Base-by-base conservation (phyloP, 306 rosid genomes). In the barrel medic (Medicago truncatula) region DNA sequence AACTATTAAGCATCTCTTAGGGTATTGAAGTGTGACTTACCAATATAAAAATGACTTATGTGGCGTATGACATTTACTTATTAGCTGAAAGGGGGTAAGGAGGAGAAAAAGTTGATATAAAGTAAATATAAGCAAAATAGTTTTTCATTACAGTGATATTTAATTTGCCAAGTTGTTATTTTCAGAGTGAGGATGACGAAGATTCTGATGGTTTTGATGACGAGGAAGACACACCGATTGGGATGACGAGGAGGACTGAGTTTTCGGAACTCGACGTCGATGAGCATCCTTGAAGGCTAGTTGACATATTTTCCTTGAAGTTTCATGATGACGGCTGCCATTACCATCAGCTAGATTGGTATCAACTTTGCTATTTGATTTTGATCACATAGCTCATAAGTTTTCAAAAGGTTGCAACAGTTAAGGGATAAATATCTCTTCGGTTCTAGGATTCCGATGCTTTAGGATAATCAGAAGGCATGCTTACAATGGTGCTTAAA, bases 171-270 rank as follows among this genome's bases (percentile, higher is more conserved):
- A 50, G 16, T 20, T 61, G 31, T 57, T 81, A 53, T 77, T 77
- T 85, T 82, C 90, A 90, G 96, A 78, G 83, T 62, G 93, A 84
- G 67, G 85, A 82, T 16, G 92, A 81, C 9, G 89, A 90, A 74
- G 86, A 75, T 76, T 83, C 85, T 28, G 86, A 80, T 77, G 81
- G 64, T 64, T 76, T 71, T 54, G 81, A 81, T 36, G 81, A 34
- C 7, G 74, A 76, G 79, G 85, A 76, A 64, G 71, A 69, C 64
- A 69, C 64, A 6, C 18, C 40, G 78, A 75, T 44, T 87, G 83
- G 86, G 86, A 76, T 43, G 78, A 81, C 8, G 86, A 81, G 4
- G 87, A 80, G 0, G 83, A 82, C 63, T 0, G 78, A 76, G 43
- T 67, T 63, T 64, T 73, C 83, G 18, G 64, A 82, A 49, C 34